phyloP scores from a whole-genome alignment of 1,139 yeast genomes.

The Suhomyces taliae region DNA sequence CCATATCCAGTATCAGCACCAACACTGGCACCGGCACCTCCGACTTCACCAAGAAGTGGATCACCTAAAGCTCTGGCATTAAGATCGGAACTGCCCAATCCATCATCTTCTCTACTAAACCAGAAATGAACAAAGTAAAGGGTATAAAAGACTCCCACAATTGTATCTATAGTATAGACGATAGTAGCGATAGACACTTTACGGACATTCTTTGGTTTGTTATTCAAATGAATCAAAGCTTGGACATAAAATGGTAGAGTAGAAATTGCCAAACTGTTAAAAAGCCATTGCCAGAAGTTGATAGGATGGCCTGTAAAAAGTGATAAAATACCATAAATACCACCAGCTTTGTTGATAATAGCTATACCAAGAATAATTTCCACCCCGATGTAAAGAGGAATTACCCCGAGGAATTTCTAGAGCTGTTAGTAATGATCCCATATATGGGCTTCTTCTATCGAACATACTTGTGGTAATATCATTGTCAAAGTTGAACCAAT shows the following conservation, averaged over 20 bases:
- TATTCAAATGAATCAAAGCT: slow-evolving; percentile 50
- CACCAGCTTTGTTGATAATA: slow-evolving; percentile 85
- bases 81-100: slow-evolving; percentile 1
- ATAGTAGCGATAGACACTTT: slow-evolving; percentile 62
- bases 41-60: no score
- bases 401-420: slow-evolving; percentile 54
- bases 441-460: background rate
- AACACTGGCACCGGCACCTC: background rate
- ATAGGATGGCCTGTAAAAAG: slow-evolving; percentile 88
- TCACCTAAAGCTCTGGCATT: slow-evolving; percentile 2
- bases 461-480: slow-evolving; percentile 29
- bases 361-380: slow-evolving; percentile 80
- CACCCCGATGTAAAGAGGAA: slow-evolving; percentile 86
- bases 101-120: slow-evolving; percentile 54
- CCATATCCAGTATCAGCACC: background rate
- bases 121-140: slow-evolving; percentile 72
- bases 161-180: slow-evolving; percentile 65
- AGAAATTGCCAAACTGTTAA: slow-evolving; percentile 65
- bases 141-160: slow-evolving; percentile 67
- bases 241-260: slow-evolving; percentile 66
- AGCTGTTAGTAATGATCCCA: slow-evolving; percentile 2
- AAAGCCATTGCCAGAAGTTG: slow-evolving; percentile 79
- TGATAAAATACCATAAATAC: slow-evolving; percentile 83
- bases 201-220: slow-evolving; percentile 32
- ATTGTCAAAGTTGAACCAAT: slow-evolving; percentile 17